Base-by-base conservation (phyloP, 805 yeast genomes). In the Ogataea henricii region DNA sequence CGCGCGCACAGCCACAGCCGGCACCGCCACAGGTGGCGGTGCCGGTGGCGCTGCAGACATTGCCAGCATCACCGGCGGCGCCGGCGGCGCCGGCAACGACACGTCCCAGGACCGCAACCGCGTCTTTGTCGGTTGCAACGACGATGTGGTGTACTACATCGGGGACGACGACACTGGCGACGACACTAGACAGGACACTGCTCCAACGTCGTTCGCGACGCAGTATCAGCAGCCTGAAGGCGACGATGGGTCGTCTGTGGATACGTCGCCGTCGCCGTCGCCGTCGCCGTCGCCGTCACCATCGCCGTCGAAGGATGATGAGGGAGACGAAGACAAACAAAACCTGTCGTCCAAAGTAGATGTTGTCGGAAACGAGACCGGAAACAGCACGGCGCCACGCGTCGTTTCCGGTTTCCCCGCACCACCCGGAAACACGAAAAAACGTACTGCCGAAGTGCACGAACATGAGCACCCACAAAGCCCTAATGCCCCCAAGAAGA, bases 61-160 rank as follows among this genome's bases (percentile, higher is more conserved):
- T 27, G 30, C 30, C 30, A 27, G 30, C 10, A 13, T 27, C 26
- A 23, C 9, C 9, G 26, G 6, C 26, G 55, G 54, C 27, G 18
- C 40, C 7, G 43, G 44, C 20, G 33, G 30, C n/a, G 34, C 30
- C 10, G 34, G 13, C 4, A 43, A 50, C 9, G 29, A n/a, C n/a
- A n/a, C n/a, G n/a, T n/a, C n/a, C n/a, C n/a, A n/a, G n/a, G n/a
- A n/a, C n/a, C n/a, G 52, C 22, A 56, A 56, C 17, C 58, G 56
- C 22, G 60, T 65, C 9, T 51, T 51, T 3, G 54, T 67, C 21
- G 74, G 71, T 20, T 62, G 20, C 32, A 65, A 56, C 41, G 69
- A 64, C 47, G 59, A 60, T 36, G 44, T 54, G 1, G 46, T 55
- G 3, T 62, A 59, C 41, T 50, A 49, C 38, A 22, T 55, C 17